Evolutionary conservation across 495 filamentous ascomycete genomes (phyloP).

Genomic region (Jackrogersella multiformis): DNA sequence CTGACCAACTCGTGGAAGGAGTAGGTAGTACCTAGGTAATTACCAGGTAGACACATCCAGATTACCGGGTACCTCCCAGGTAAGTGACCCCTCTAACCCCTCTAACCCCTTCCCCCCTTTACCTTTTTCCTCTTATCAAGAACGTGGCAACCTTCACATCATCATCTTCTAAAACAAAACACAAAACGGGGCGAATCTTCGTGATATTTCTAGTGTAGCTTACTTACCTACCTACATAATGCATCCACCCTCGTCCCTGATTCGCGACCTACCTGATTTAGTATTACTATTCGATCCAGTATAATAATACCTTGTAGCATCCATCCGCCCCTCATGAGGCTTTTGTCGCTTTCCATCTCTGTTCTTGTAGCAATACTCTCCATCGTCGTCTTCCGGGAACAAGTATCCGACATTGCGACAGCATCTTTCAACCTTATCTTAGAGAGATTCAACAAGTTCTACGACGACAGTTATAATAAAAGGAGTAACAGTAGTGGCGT

Average conservation of each 20-base stretch:
- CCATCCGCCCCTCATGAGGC: constrained; percentile 44
- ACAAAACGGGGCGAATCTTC: constrained; percentile 30
- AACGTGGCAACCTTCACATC: neutral
- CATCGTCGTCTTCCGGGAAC: constrained; percentile 45
- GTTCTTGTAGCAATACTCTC: constrained; percentile 53
- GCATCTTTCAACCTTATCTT: constrained; percentile 31
- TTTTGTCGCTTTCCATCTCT: constrained; percentile 45
- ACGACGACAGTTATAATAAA: too few relatives aligned
- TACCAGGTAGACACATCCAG: too few relatives aligned
- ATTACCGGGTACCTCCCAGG: too few relatives aligned
- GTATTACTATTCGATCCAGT: constrained; percentile 31
- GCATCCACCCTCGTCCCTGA: constrained; percentile 36
- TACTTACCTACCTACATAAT: constrained; percentile 29
- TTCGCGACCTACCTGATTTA: constrained; percentile 32
- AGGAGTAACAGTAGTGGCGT: constrained; percentile 20
- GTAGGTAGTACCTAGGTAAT: too few relatives aligned
- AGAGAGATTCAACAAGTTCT: constrained; percentile 27
- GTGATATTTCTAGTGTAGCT: constrained; percentile 33
- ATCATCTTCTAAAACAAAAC: neutral
- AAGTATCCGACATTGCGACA: constrained; percentile 43
- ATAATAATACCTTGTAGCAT: constrained; percentile 13
- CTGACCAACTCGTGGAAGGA: constrained; percentile 19
- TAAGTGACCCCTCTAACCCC: too few relatives aligned
- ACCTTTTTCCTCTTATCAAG: constrained; percentile 13
- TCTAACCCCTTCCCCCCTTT: too few relatives aligned